Evolutionary conservation across 2,329 filamentous ascomycete genomes (phyloP).

Genomic region (Fusarium praegraminearum): DNA sequence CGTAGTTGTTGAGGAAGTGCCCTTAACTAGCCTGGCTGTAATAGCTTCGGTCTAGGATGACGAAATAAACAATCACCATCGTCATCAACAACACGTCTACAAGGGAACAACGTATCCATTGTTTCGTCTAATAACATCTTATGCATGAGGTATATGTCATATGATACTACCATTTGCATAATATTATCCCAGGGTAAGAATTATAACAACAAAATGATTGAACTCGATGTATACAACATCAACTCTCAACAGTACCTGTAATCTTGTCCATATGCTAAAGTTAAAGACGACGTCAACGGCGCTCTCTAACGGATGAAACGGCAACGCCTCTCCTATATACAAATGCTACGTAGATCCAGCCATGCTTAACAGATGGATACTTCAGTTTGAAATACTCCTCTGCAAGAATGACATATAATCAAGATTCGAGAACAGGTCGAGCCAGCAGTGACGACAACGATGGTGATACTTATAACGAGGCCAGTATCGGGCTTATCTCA

Average conservation of each 20-base stretch:
- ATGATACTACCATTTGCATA: not conserved
- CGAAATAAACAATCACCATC: not conserved
- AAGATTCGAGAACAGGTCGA: not conserved
- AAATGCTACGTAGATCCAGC: not conserved
- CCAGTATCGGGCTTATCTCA: not conserved
- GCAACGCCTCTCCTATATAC: not conserved
- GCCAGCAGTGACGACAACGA: not conserved
- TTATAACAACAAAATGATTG: not conserved
- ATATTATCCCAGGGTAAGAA: not conserved
- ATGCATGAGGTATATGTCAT: not conserved
- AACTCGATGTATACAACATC: not conserved
- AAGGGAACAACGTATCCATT: not conserved
- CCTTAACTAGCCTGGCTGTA: not conserved
- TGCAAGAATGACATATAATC: not conserved
- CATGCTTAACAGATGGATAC: not conserved
- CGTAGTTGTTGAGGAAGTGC: not conserved
- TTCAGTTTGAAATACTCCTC: not conserved
- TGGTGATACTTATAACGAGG: not conserved
- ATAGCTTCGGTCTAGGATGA: not conserved
- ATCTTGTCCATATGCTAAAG: not conserved
- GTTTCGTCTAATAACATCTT: not conserved
- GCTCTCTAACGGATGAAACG: not conserved
- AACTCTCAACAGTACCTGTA: not conserved
- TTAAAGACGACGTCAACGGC: constrained; percentile 7
- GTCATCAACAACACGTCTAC: not conserved